These are phyloP conservation scores for Arthrocladium fulminans DNA, from an alignment of 2,329 filamentous ascomycete species.

Conservation along the genomic window DNA sequence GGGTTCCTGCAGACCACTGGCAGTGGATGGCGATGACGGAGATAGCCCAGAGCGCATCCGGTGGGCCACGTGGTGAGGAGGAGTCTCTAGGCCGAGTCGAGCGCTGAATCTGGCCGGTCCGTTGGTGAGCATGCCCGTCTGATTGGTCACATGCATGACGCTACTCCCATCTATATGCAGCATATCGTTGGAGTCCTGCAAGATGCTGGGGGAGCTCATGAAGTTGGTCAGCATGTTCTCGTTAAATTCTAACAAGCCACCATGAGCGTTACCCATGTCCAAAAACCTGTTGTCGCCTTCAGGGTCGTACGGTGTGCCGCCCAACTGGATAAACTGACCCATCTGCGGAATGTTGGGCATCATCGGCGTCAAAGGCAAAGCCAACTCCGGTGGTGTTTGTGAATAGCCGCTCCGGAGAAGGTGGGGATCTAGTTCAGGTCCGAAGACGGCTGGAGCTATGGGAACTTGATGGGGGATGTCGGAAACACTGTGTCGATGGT, in stretches of 20 bases:
- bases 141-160: conserved; percentile 18
- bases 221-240: conserved; percentile 18
- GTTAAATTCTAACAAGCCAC: conserved; percentile 21
- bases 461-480: conserved; percentile 18
- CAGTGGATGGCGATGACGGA: conserved; percentile 16
- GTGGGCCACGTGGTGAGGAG: conserved; percentile 13
- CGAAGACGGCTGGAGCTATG: conserved; percentile 17
- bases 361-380: conserved; percentile 21
- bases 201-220: conserved; percentile 20
- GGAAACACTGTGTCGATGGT: conserved; percentile 17
- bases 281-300: conserved; percentile 22
- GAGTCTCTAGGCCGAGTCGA: conserved; percentile 16
- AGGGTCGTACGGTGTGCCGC: conserved; percentile 18
- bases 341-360: conserved; percentile 22
- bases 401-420: conserved; percentile 18
- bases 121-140: conserved; percentile 14
- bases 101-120: conserved; percentile 13
- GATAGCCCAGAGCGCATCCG: conserved; percentile 17
- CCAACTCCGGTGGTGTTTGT: conserved; percentile 21
- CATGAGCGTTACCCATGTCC: conserved; percentile 17
- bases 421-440: conserved; percentile 16
- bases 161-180: conserved; percentile 17
- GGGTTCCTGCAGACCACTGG: conserved; percentile 30
- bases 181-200: conserved; percentile 19
- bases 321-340: conserved; percentile 21